Evolutionary conservation across 2,329 filamentous ascomycete genomes (phyloP).

Genomic region (Colletotrichum aenigma): DNA sequence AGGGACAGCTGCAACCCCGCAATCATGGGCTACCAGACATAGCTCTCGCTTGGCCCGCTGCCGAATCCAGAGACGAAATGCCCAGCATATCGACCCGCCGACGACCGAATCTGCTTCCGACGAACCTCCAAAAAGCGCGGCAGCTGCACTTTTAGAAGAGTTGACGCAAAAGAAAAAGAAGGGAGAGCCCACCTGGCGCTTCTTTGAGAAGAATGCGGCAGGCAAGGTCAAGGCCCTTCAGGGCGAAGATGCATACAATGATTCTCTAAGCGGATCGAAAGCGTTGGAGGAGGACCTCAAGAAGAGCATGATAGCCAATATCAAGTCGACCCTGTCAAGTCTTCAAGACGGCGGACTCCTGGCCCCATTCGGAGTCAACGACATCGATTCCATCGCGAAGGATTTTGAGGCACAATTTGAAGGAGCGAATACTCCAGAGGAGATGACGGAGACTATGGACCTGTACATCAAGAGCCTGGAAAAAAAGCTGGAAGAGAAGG

Average conservation of each 20-base stretch:
- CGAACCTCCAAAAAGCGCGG: background rate
- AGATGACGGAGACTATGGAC: slow-evolving; percentile 35
- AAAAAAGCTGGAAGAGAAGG: slow-evolving; percentile 19
- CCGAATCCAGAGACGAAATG: background rate
- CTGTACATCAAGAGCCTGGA: slow-evolving; percentile 39
- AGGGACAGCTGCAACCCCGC: slow-evolving; percentile 27
- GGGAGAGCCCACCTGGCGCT: slow-evolving; percentile 38
- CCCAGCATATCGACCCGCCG: background rate
- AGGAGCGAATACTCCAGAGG: slow-evolving; percentile 34
- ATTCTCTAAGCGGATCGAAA: slow-evolving; percentile 37
- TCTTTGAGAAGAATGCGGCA: slow-evolving; percentile 51
- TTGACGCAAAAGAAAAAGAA: slow-evolving; percentile 10
- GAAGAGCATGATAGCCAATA: slow-evolving; percentile 19
- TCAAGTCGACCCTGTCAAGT: slow-evolving; percentile 32
- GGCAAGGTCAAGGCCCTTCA: slow-evolving; percentile 42
- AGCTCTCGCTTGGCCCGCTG: slow-evolving; percentile 32
- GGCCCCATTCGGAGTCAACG: slow-evolving; percentile 43
- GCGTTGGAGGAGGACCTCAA: slow-evolving; percentile 32
- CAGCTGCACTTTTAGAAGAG: slow-evolving; percentile 25
- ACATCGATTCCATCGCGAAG: slow-evolving; percentile 49
- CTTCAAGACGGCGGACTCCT: slow-evolving; percentile 23
- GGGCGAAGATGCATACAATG: slow-evolving; percentile 43
- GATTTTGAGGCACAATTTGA: slow-evolving; percentile 17
- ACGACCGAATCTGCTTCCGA: background rate
- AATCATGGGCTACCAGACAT: slow-evolving; percentile 32